These are phyloP conservation scores for Macrolepiota dolichaula DNA, from an alignment of 768 basidiomycete genomes.

Conservation along the genomic window DNA sequence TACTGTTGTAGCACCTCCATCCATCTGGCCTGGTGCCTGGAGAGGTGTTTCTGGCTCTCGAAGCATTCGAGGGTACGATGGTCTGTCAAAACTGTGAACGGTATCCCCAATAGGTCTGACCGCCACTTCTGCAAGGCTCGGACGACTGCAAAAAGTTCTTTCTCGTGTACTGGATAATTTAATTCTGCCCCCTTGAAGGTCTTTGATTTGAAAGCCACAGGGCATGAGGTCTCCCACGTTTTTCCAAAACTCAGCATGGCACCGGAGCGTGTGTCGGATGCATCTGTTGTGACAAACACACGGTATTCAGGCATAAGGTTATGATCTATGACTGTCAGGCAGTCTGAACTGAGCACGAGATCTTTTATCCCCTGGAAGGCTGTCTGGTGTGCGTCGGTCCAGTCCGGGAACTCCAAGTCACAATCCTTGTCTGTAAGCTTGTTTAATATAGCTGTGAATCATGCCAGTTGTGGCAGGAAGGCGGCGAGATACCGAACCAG, in stretches of 20 bases:
- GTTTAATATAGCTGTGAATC: neutral
- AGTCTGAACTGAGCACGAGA: constrained; percentile 12
- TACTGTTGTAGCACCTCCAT: constrained; percentile 29
- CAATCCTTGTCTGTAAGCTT: constrained; percentile 7
- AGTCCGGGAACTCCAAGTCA: too few species aligned
- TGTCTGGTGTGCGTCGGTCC: constrained; percentile 18
- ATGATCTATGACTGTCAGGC: constrained; percentile 12
- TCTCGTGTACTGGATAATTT: constrained; percentile 35
- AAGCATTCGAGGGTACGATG: constrained; percentile 32
- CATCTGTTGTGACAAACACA: constrained; percentile 32
- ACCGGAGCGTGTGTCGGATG: constrained; percentile 26
- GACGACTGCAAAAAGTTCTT: constrained; percentile 33
- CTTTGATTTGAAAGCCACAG: constrained; percentile 26
- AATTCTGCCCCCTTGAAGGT: constrained; percentile 20
- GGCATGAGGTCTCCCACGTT: constrained; percentile 27
- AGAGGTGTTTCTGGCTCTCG: constrained; percentile 26
- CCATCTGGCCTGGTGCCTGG: constrained; percentile 27
- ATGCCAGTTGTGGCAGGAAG: constrained; percentile 15
- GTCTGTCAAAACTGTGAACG: constrained; percentile 28
- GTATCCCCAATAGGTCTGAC: constrained; percentile 14
- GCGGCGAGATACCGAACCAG: constrained; percentile 11
- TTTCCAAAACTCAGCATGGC: constrained; percentile 26
- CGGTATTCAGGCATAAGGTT: constrained; percentile 17
- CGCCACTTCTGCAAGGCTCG: constrained; percentile 25
- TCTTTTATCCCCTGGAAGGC: constrained; percentile 15